phyloP scores from a whole-genome alignment of 73 alveolate species.

The Uronychia setigera region DNA sequence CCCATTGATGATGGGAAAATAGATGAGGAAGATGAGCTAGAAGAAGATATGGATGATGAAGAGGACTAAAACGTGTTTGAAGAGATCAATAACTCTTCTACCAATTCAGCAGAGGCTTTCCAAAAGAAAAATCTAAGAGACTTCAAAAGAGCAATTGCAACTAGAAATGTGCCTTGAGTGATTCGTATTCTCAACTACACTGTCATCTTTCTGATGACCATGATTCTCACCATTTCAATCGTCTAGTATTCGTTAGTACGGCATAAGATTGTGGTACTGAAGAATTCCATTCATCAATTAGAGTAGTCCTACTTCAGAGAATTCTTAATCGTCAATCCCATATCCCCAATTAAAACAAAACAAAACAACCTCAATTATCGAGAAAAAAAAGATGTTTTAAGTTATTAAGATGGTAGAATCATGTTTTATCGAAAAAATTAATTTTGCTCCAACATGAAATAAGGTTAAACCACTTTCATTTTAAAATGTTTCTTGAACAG shows the following conservation, averaged over 20 bases:
- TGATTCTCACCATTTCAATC: not conserved
- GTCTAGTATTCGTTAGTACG: not conserved
- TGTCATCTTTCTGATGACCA: not conserved
- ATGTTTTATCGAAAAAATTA: no score
- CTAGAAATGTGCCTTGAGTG: not conserved
- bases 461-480: no score
- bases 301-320: no score
- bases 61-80: not conserved
- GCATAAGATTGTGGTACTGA: not conserved
- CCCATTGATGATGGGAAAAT: not conserved
- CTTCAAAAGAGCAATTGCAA: not conserved
- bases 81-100: no score
- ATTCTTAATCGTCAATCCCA: no score
- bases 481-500: no score
- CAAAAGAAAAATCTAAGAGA: not conserved
- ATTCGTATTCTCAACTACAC: not conserved
- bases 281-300: no score
- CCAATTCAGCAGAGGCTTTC: not conserved
- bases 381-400: no score
- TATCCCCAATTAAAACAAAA: no score
- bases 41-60: not conserved
- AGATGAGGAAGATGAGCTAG: not conserved
- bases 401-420: no score
- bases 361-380: no score
- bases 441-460: no score